Base-by-base conservation (phyloP, 768 basidiomycete genomes). In the Vararia minispora region DNA sequence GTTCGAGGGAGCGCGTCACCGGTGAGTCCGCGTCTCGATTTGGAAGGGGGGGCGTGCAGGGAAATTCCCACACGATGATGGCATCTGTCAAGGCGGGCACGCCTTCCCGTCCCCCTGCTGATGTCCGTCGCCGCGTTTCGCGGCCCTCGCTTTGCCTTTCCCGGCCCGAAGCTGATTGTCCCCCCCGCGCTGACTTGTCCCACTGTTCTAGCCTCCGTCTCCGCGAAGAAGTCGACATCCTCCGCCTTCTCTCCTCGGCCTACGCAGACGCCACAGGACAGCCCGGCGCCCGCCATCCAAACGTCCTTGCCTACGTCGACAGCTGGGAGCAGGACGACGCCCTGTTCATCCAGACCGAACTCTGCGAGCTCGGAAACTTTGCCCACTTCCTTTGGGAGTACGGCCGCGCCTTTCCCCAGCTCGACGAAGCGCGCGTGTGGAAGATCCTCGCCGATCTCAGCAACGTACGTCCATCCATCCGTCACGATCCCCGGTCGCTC, bases 401-500 rank as follows among this genome's bases (percentile, higher is more conserved):
- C 53, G 94, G 94, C 3, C 78, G 79, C 28, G 65, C 66, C 26
- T 87, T 84, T 63, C 86, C 87, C 42, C 68, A 72, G 45, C 69
- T 98, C 40, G 90, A 94, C 51, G 94, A 99, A 60, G 79, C 80
- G 18, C 71, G 88, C 46, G 83, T 94, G 34, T 99, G 95, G 95
- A 98, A 98, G 70, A 81, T 92, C 49, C 66, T 92, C 42, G 78
- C 76, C 35, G 94, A 98, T 59, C 67, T 98, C 44, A 81, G 81
- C 56, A 79, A 82, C 55, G 88, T 91, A 68, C 66, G 83, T 70
- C 36, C 23, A 33, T 43, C 25, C 25, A 22, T 24, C 25, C 34
- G 11, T 42, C 34, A 18, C 14, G 8, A 27, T 11, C 12, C 18
- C 23, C 11, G 4, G 16, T 14, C n/a, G n/a, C n/a, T n/a, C n/a